Conservation (phyloP, 176 grass and related monocot species). For the Chloris gayana region DNA sequence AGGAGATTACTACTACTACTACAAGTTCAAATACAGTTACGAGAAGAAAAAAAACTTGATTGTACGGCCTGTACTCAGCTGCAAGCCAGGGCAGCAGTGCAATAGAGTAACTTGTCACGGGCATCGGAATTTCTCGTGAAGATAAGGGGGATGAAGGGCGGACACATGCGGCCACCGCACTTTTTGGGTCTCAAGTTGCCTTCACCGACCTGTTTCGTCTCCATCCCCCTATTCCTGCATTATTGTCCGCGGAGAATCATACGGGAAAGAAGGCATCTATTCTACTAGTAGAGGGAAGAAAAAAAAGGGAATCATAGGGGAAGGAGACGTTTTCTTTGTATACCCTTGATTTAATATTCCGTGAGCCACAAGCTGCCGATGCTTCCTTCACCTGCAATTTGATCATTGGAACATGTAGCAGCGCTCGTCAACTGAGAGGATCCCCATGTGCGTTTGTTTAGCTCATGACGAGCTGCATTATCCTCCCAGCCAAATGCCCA, state of each 20-base stretch:
- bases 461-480: neutral
- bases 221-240: neutral
- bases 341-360: neutral
- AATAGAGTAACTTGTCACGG: neutral
- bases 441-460: constrained; percentile 7
- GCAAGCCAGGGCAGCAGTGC: neutral
- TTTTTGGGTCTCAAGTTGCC: constrained; percentile 27
- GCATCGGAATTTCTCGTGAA: constrained; percentile 22
- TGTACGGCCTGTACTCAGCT: constrained; percentile 12
- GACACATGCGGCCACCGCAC: neutral
- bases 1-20: neutral
- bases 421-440: neutral
- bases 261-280: neutral
- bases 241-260: constrained; percentile 34
- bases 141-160: constrained; percentile 9
- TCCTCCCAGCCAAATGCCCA: neutral
- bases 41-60: neutral
- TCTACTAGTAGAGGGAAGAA: too few relatives aligned
- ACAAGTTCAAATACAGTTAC: neutral
- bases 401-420: constrained; percentile 4
- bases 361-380: neutral
- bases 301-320: neutral
- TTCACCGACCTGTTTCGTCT: constrained; percentile 6
- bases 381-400: neutral
- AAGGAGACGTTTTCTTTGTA: too few relatives aligned